Conservation (phyloP, 2,329 filamentous ascomycete genomes). For the Fusarium begoniae region DNA sequence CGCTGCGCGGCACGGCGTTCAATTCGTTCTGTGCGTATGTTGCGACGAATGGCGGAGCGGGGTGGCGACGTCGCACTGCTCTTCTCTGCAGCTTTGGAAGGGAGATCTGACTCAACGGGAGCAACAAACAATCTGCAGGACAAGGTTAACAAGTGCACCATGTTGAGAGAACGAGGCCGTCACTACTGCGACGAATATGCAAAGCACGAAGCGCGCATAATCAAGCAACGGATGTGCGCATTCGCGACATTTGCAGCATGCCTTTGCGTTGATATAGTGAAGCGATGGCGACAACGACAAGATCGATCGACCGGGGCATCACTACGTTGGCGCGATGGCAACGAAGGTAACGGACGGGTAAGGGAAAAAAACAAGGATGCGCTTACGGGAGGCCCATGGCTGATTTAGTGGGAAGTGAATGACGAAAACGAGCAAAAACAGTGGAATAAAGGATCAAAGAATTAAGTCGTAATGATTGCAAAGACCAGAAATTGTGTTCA, state of each 20-base stretch:
- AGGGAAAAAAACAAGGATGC: conserved; percentile 27
- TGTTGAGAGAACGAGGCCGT: conserved; percentile 7
- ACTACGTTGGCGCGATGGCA: conserved; percentile 33
- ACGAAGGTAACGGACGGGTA: conserved; percentile 9
- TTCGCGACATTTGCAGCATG: conserved; percentile 24
- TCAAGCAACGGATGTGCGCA: conserved; percentile 21
- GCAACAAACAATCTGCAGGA: conserved; percentile 55
- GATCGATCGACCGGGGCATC: conserved; percentile 38
- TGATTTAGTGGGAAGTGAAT: conserved; percentile 22
- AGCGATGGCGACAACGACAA: conserved; percentile 28
- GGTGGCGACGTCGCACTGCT: conserved; percentile 42
- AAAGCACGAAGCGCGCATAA: conserved; percentile 15
- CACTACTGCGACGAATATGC: conserved; percentile 19
- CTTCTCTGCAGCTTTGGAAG: conserved; percentile 48
- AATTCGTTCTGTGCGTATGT: conserved; percentile 44
- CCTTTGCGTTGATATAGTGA: conserved; percentile 27
- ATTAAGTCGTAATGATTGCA: background rate
- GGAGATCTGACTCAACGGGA: conserved; percentile 56
- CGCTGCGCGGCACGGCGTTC: conserved; percentile 46
- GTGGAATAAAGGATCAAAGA: background rate
- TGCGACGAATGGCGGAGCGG: conserved; percentile 54
- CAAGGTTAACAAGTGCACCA: conserved; percentile 26
- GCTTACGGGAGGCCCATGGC: conserved; percentile 61
- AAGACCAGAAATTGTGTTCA: background rate
- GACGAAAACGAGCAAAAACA: conserved; percentile 14